Conservation (phyloP, 1,284 basidiomycete genomes). For the Ganoderma meredithae region DNA sequence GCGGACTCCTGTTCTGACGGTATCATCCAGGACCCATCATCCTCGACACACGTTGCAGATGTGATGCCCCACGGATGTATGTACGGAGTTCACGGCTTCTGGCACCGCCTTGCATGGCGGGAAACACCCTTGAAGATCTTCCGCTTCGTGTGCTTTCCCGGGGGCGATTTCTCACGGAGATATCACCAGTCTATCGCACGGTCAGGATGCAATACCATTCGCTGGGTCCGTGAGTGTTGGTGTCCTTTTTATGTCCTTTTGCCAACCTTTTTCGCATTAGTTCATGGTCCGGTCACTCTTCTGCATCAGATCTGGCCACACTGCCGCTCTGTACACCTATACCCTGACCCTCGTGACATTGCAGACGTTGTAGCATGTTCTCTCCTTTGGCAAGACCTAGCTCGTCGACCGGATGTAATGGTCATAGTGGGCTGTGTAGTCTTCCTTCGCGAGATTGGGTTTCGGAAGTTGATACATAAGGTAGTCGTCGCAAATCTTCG, state of each 20-base stretch:
- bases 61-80: background rate
- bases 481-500: background rate
- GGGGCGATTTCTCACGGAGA: background rate
- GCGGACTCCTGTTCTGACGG: background rate
- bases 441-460: background rate
- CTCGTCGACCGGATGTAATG: background rate
- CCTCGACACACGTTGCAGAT: background rate
- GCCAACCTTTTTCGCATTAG: too few relatives aligned
- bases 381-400: background rate
- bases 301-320: background rate
- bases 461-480: background rate
- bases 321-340: background rate
- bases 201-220: slow-evolving; percentile 1
- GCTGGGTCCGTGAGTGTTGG: background rate
- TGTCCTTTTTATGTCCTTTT: background rate
- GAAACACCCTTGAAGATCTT: slow-evolving; percentile 2
- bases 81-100: too few relatives aligned
- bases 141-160: background rate
- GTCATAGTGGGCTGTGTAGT: background rate
- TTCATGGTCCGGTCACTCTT: background rate
- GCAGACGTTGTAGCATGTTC: too few relatives aligned
- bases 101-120: background rate
- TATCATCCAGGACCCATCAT: background rate
- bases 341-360: background rate
- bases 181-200: background rate